Evolutionary conservation across 495 filamentous ascomycete species (phyloP).

Genomic region (Tuber aestivum): DNA sequence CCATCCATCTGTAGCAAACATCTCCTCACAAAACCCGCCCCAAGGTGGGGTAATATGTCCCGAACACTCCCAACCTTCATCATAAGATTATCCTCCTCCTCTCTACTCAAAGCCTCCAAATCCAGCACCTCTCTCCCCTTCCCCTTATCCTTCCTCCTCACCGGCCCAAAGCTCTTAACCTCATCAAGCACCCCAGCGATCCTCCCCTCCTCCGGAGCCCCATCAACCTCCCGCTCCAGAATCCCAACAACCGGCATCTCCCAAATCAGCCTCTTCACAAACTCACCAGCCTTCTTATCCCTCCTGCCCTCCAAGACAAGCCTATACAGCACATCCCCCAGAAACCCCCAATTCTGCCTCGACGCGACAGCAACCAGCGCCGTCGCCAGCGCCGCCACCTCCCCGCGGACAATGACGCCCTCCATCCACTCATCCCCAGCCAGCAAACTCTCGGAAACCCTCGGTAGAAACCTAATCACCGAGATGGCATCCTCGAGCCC

Average conservation of each 20-base stretch:
- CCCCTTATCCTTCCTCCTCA: conserved; percentile 55
- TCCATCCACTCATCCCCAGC: conserved; percentile 41
- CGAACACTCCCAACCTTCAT: conserved; percentile 79
- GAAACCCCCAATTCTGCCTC: conserved; percentile 36
- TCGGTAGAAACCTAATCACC: conserved; percentile 23
- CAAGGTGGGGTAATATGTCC: conserved; percentile 87
- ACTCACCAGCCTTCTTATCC: conserved; percentile 9
- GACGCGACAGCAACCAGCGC: conserved; percentile 25
- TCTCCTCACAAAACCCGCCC: conserved; percentile 70
- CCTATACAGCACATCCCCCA: conserved; percentile 33
- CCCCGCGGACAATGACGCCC: conserved; percentile 12
- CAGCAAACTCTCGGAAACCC: conserved; percentile 30
- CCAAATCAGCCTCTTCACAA: conserved; percentile 25
- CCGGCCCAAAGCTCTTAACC: conserved; percentile 23
- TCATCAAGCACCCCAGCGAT: conserved; percentile 20
- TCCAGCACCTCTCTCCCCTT: conserved; percentile 53
- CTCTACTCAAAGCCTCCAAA: conserved; percentile 45
- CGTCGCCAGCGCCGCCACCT: conserved; percentile 20
- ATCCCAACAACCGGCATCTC: conserved; percentile 13
- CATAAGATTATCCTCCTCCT: conserved; percentile 73
- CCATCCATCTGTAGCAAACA: conserved; percentile 74
- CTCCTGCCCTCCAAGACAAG: conserved; percentile 17
- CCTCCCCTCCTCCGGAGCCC: conserved; percentile 20
- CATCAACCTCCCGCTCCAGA: conserved; percentile 19
- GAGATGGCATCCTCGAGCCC: background rate